These are phyloP conservation scores for Cladosporium sp. DNA, from an alignment of 2,329 filamentous ascomycete genomes.

Conservation along the genomic window DNA sequence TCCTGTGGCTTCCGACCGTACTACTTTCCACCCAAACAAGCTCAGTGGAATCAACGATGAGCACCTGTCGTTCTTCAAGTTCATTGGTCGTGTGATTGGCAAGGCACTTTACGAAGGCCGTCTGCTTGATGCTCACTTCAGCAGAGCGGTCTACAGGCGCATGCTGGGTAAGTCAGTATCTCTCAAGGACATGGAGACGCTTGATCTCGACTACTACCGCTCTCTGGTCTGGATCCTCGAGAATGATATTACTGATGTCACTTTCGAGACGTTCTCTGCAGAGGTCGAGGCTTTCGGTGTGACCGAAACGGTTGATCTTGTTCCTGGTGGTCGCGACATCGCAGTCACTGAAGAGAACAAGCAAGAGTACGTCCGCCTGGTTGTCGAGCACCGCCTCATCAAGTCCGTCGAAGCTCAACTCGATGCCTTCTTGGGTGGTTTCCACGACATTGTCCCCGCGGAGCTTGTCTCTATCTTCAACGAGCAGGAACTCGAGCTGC, in stretches of 20 bases:
- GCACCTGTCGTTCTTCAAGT: slow-evolving; percentile 98
- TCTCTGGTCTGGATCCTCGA: slow-evolving; percentile 97
- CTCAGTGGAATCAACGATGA: slow-evolving; percentile 92
- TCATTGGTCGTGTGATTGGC: slow-evolving; percentile 96
- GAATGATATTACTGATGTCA: slow-evolving; percentile 97
- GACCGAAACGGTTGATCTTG: slow-evolving; percentile 80
- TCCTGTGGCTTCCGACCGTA: slow-evolving; percentile 93
- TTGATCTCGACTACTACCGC: slow-evolving; percentile 98
- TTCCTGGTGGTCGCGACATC: slow-evolving; percentile 85
- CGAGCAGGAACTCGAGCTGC: slow-evolving; percentile 92
- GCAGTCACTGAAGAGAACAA: slow-evolving; percentile 97
- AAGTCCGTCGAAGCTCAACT: slow-evolving; percentile 93
- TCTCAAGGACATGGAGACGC: slow-evolving; percentile 98
- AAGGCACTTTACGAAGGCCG: slow-evolving; percentile 96
- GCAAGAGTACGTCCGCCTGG: slow-evolving; percentile 90
- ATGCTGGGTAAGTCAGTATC: slow-evolving; percentile 94
- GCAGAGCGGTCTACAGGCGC: slow-evolving; percentile 95
- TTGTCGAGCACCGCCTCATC: slow-evolving; percentile 90
- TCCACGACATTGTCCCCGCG: slow-evolving; percentile 96
- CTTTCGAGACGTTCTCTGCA: slow-evolving; percentile 92
- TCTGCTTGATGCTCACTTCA: slow-evolving; percentile 97
- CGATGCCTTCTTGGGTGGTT: slow-evolving; percentile 77
- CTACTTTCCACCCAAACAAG: slow-evolving; percentile 97
- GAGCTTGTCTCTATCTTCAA: slow-evolving; percentile 97
- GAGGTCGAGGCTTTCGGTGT: slow-evolving; percentile 94